A percentile compares a stretch with the other conserved stretches of the same genome.
Evolutionary conservation across 2,329 filamentous ascomycete species (phyloP).

Genomic region (Sordariomycetes sp.): DNA sequence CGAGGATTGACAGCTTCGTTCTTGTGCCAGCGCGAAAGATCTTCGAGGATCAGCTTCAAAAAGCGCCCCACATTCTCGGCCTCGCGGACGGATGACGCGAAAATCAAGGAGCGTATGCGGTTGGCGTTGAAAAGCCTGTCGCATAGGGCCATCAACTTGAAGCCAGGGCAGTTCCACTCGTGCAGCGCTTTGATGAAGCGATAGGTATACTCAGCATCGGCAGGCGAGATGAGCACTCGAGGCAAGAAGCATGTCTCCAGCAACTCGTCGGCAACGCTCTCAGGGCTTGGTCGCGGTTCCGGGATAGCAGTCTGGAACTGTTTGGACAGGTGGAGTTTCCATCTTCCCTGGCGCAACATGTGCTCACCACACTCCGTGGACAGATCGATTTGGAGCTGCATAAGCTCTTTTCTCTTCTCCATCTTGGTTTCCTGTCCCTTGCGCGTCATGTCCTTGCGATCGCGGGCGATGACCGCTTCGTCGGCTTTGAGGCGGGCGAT

Average conservation of each 20-base stretch:
- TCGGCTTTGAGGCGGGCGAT: slow-evolving; percentile 59
- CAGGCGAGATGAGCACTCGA: slow-evolving; percentile 70
- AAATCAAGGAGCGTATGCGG: slow-evolving; percentile 72
- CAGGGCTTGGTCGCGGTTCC: slow-evolving; percentile 51
- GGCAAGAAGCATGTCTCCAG: slow-evolving; percentile 92
- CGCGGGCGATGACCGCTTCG: slow-evolving; percentile 56
- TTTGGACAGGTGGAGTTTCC: slow-evolving; percentile 59
- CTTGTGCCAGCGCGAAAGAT: slow-evolving; percentile 77
- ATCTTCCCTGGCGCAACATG: slow-evolving; percentile 56
- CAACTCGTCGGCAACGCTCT: slow-evolving; percentile 63
- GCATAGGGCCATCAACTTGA: slow-evolving; percentile 76
- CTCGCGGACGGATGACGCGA: slow-evolving; percentile 82
- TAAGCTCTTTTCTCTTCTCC: slow-evolving; percentile 58
- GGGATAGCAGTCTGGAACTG: slow-evolving; percentile 77
- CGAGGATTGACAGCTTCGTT: slow-evolving; percentile 30
- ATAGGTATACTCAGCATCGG: slow-evolving; percentile 84
- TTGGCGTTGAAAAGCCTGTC: slow-evolving; percentile 80
- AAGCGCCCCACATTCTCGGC: slow-evolving; percentile 91
- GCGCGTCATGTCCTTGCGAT: slow-evolving; percentile 64
- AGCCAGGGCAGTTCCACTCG: slow-evolving; percentile 72
- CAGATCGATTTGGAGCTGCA: slow-evolving; percentile 60
- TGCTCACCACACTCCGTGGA: slow-evolving; percentile 66
- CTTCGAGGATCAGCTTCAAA: slow-evolving; percentile 69
- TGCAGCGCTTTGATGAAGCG: slow-evolving; percentile 83
- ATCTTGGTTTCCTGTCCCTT: slow-evolving; percentile 54